Evolutionary conservation across 2,329 filamentous ascomycete genomes (phyloP).

Genomic region (Huntiella decipiens): DNA sequence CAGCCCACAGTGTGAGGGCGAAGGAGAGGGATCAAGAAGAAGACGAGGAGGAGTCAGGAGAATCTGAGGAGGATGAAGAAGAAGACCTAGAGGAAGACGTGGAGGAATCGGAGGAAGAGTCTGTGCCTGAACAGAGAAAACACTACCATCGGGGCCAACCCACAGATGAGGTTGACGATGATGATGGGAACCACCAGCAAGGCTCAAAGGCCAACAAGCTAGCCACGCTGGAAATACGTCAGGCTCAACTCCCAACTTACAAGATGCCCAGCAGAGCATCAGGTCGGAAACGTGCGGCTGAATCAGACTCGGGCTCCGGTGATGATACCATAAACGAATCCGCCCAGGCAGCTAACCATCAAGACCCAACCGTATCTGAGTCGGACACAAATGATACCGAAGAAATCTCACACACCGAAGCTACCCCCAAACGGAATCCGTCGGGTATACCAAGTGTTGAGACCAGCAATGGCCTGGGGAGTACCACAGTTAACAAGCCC

Average conservation of each 20-base stretch:
- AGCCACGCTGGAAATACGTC: too few species aligned
- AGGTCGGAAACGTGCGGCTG: slow-evolving; percentile 6
- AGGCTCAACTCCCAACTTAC: background rate
- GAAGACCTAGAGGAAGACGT: slow-evolving; percentile 13
- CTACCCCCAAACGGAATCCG: background rate
- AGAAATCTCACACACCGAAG: background rate
- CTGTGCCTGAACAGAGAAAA: slow-evolving; percentile 29
- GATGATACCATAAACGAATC: slow-evolving; percentile 1
- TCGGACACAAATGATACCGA: background rate
- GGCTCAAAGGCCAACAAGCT: too few species aligned
- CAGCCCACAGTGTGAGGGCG: slow-evolving; percentile 15
- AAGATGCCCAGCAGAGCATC: background rate
- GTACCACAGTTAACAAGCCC: background rate
- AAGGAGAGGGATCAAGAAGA: slow-evolving; percentile 11
- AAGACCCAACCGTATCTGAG: too few species aligned
- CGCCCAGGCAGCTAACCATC: background rate
- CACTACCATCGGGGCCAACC: too few species aligned
- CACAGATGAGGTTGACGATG: too few species aligned
- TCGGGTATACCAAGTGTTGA: background rate
- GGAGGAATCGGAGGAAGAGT: slow-evolving; percentile 21
- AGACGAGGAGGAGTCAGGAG: slow-evolving; percentile 14
- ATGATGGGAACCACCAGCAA: too few species aligned
- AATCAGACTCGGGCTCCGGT: background rate
- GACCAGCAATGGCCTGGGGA: background rate
- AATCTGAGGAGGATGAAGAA: slow-evolving; percentile 17